A percentile compares a stretch with the other conserved stretches of the same genome.
Conservation (phyloP, 2,329 filamentous ascomycete genomes). For the Exophiala aquamarina region DNA sequence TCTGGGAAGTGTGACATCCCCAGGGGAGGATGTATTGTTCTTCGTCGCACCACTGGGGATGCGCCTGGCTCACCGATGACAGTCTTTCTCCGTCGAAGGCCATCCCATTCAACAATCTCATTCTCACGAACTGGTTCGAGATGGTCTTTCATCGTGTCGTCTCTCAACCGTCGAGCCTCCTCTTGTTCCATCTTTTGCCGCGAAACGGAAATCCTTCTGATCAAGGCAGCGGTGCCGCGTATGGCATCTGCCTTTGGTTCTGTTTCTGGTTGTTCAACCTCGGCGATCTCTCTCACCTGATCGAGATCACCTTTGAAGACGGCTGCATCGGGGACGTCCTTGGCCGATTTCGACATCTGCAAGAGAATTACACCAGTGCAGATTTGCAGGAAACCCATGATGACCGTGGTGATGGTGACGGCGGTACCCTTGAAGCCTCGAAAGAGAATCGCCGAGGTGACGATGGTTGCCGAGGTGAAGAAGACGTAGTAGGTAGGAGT, state of each 20-base stretch:
- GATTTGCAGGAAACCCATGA: conserved; percentile 91
- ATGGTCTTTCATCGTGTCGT: conserved; percentile 70
- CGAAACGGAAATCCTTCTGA: conserved; percentile 75
- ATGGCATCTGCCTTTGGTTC: conserved; percentile 97
- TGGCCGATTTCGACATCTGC: conserved; percentile 96
- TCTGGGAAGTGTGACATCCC: conserved; percentile 83
- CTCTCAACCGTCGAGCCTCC: conserved; percentile 74
- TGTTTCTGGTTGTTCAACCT: conserved; percentile 92
- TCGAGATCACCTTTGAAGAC: conserved; percentile 91
- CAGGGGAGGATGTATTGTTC: conserved; percentile 69
- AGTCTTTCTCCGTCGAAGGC: conserved; percentile 72
- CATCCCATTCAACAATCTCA: conserved; percentile 87
- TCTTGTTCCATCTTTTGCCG: conserved; percentile 76
- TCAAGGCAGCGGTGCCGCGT: conserved; percentile 82
- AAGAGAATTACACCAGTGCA: conserved; percentile 89
- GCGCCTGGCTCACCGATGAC: conserved; percentile 45
- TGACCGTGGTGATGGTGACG: conserved; percentile 78
- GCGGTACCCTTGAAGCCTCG: conserved; percentile 87
- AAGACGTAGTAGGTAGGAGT: conserved; percentile 99
- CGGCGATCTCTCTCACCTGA: conserved; percentile 91
- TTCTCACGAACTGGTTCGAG: conserved; percentile 77
- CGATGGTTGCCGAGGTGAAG: conserved; percentile 93
- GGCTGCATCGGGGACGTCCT: conserved; percentile 90
- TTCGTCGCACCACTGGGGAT: conserved; percentile 44
- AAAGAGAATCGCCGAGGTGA: conserved; percentile 90